Conservation (phyloP, 1,284 basidiomycete genomes). For the Phylloporus sp. region DNA sequence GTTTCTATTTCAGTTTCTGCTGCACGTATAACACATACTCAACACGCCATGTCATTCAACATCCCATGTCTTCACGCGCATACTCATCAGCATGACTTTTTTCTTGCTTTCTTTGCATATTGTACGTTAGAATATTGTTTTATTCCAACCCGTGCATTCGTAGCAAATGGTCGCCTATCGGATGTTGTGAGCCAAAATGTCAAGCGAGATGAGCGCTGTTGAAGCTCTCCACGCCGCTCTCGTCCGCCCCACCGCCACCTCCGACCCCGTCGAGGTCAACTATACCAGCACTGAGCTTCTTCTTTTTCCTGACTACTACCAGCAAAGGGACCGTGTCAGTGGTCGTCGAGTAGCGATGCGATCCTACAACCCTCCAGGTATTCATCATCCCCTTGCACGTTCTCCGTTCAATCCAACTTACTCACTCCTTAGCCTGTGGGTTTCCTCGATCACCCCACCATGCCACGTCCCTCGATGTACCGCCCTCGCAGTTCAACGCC, state of each 20-base stretch:
- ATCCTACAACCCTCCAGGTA: constrained; percentile 38
- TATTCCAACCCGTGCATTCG: constrained; percentile 2
- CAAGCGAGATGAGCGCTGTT: constrained; percentile 32
- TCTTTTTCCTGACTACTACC: neutral
- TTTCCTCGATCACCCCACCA: constrained; percentile 27
- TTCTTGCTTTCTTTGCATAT: constrained; percentile 38
- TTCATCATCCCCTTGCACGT: neutral
- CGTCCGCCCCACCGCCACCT: neutral
- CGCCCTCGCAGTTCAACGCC: constrained; percentile 12
- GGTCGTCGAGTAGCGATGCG: constrained; percentile 21
- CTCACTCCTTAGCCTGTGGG: constrained; percentile 24
- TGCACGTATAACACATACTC: constrained; percentile 38
- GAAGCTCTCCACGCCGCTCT: neutral
- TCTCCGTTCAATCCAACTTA: constrained; percentile 2
- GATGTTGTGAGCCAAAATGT: neutral
- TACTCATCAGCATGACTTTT: constrained; percentile 41
- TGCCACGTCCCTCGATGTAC: constrained; percentile 25
- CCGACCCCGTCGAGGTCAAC: neutral
- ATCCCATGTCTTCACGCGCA: constrained; percentile 25
- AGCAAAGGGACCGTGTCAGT: neutral
- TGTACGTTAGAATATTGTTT: constrained; percentile 47
- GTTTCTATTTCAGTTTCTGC: constrained; percentile 36
- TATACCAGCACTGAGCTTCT: constrained; percentile 7
- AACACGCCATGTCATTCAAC: constrained; percentile 35
- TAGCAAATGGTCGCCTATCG: neutral